phyloP scores from a whole-genome alignment of 257 asterid species.

The Nicotiana knightiana region DNA sequence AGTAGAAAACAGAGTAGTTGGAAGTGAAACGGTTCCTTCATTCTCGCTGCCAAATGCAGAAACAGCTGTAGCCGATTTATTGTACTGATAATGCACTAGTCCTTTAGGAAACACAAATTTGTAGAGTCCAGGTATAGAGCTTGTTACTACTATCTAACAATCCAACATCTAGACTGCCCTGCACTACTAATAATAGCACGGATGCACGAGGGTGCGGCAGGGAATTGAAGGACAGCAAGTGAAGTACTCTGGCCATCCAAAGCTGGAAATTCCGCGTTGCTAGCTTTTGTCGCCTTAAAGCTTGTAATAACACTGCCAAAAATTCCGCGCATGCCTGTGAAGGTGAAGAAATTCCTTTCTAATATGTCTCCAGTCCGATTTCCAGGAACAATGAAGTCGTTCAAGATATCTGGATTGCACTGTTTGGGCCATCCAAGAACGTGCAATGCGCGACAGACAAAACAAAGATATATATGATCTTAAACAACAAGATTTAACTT shows the following conservation, averaged over 20 bases:
- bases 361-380: no score
- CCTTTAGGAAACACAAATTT: no score
- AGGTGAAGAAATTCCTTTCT: constrained; percentile 7
- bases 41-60: constrained; percentile 26
- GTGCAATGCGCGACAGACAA: no score
- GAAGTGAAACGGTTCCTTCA: constrained; percentile 17
- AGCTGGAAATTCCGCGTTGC: constrained; percentile 19
- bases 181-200: constrained; percentile 20
- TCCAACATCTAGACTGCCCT: no score
- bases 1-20: constrained; percentile 6
- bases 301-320: constrained; percentile 4
- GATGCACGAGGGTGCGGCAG: constrained; percentile 3
- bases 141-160: no score
- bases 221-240: constrained; percentile 14
- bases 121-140: no score
- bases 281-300: constrained; percentile 5
- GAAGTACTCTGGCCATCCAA: constrained; percentile 3
- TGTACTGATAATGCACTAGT: no score
- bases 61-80: background rate
- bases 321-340: constrained; percentile 6
- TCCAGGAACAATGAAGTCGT: no score
- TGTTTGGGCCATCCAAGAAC: no score
- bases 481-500: no score
- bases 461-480: no score
- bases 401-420: no score